Percentiles rank a stretch among this genome's conserved stretches.
These are phyloP conservation scores for Mrakia blollopis DNA, from an alignment of 768 basidiomycete genomes.

Conservation along the genomic window DNA sequence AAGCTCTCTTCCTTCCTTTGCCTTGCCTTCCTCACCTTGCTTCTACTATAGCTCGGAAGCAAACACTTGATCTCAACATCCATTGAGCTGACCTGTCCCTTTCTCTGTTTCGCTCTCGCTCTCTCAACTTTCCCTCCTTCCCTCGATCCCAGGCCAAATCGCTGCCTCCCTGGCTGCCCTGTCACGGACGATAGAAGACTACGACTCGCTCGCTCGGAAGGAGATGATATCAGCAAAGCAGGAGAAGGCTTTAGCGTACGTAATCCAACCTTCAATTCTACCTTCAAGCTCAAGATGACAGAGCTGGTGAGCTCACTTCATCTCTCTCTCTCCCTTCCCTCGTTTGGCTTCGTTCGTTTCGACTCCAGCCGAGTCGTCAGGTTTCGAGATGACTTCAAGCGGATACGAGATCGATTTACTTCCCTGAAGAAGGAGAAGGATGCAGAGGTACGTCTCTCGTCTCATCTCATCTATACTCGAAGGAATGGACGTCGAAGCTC, in stretches of 20 bases:
- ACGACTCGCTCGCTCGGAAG: conserved; percentile 90
- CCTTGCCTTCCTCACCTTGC: too few species aligned
- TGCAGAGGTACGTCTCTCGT: conserved; percentile 36
- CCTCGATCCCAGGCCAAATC: conserved; percentile 70
- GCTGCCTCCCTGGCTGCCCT: conserved; percentile 94
- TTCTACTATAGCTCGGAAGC: background rate
- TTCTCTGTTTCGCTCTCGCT: too few species aligned
- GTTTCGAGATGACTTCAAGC: conserved; percentile 78
- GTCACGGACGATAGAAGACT: conserved; percentile 91
- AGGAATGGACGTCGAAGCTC: background rate
- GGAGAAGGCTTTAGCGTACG: conserved; percentile 70
- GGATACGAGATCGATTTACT: conserved; percentile 79
- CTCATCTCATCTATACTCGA: conserved; percentile 23
- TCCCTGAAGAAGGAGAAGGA: conserved; percentile 53
- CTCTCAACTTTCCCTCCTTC: background rate
- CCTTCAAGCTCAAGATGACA: background rate
- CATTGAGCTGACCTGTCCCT: background rate
- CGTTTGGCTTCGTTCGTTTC: background rate
- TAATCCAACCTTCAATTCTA: conserved; percentile 53
- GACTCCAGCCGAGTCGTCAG: conserved; percentile 76
- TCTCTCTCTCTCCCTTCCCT: background rate
- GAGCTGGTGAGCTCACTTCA: background rate
- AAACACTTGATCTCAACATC: too few species aligned
- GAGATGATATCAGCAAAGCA: conserved; percentile 95
- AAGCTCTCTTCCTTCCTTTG: background rate